Evolutionary conservation across 176 grass and related monocot species (phyloP).

Genomic region (Juncus effusus): DNA sequence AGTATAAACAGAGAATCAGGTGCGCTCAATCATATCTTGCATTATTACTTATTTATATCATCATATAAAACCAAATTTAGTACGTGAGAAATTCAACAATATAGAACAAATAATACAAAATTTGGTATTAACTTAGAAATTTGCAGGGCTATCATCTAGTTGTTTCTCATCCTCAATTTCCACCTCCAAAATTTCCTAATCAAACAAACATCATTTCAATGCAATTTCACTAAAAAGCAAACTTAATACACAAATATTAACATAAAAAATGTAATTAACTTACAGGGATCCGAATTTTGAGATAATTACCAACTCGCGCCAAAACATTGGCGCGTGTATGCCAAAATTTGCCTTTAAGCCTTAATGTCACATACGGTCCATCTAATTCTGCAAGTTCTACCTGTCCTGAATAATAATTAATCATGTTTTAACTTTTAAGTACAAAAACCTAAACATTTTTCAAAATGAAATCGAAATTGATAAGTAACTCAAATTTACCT

Average conservation of each 20-base stretch:
- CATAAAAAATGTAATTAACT: constrained; percentile 11
- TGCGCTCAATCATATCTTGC: constrained; percentile 10
- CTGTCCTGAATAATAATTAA: constrained; percentile 11
- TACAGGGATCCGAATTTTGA: constrained; percentile 93
- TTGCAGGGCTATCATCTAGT: constrained; percentile 71
- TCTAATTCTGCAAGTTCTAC: constrained; percentile 82
- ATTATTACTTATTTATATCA: too few relatives aligned
- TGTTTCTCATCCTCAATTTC: constrained; percentile 92
- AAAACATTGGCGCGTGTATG: constrained; percentile 66
- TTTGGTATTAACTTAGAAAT: constrained; percentile 48
- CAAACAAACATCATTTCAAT: constrained; percentile 3
- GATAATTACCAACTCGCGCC: constrained; percentile 71
- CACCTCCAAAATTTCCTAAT: constrained; percentile 83
- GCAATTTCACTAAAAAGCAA: background rate
- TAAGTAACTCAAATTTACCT: constrained; percentile 33
- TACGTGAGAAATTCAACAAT: background rate
- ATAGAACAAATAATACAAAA: background rate
- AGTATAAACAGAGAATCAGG: constrained; percentile 9
- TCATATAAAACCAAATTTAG: constrained; percentile 21
- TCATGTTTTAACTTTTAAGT: background rate
- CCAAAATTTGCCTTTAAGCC: constrained; percentile 80
- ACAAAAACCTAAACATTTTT: too few relatives aligned
- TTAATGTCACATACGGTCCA: constrained; percentile 84
- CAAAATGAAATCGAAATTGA: background rate
- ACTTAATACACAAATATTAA: background rate